These are phyloP conservation scores for Polymyxa betae DNA, from an alignment of 208 protist genomes.

Conservation along the genomic window DNA sequence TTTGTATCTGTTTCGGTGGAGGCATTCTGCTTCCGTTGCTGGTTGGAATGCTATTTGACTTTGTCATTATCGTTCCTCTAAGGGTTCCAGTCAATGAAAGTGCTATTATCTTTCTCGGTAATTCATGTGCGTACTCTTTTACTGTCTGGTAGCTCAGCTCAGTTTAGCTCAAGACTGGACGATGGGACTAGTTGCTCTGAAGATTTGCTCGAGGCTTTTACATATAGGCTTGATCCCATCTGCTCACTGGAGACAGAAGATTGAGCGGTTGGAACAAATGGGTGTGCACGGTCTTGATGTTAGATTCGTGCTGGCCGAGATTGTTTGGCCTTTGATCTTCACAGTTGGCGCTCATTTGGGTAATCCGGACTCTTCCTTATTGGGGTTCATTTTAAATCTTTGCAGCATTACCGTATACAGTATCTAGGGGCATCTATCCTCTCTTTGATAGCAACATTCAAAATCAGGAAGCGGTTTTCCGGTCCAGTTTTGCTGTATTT, in stretches of 20 bases:
- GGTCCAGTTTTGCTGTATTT: constrained; percentile 25
- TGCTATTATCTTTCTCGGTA: constrained; percentile 8
- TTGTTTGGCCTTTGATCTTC: not conserved
- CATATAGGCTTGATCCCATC: not conserved
- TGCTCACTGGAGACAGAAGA: not conserved
- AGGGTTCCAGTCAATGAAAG: constrained; percentile 35
- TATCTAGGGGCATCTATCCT: not conserved
- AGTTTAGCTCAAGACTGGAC: constrained; percentile 21
- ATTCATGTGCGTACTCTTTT: not conserved
- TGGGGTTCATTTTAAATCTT: not conserved
- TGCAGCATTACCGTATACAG: not conserved
- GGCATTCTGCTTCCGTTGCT: constrained; percentile 8
- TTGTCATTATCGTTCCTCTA: constrained; percentile 28
- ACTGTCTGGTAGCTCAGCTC: not conserved
- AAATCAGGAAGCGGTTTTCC: not conserved
- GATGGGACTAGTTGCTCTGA: constrained; percentile 4
- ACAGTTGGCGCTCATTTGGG: constrained; percentile 24
- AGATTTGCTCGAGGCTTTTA: constrained; percentile 8
- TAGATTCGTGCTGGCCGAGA: not conserved
- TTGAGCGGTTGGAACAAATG: not conserved
- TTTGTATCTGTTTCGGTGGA: not conserved
- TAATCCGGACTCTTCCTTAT: not conserved
- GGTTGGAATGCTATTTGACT: constrained; percentile 14
- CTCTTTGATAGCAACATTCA: not conserved
- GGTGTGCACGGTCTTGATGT: constrained; percentile 20